Conservation (phyloP, 768 basidiomycete genomes). For the Tulasnella sp. region DNA sequence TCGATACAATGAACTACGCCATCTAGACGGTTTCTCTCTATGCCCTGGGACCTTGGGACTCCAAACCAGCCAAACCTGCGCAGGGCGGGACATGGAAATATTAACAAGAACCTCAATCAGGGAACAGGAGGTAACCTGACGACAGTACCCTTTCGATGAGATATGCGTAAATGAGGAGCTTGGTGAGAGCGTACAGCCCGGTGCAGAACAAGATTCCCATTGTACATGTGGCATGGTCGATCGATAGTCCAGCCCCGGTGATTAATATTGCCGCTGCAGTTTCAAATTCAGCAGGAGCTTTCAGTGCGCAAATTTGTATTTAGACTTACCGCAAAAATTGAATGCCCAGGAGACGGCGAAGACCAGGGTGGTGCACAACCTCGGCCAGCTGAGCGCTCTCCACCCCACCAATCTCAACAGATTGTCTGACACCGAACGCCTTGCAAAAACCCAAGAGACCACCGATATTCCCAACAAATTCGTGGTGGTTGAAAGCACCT, state of each 20-base stretch:
- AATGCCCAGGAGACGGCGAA: conserved; percentile 47
- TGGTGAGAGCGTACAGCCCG: conserved; percentile 38
- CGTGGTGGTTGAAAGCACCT: neutral
- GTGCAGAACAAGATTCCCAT: conserved; percentile 47
- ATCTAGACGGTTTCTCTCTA: conserved; percentile 31
- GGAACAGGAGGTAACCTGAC: no score
- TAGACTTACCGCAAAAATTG: conserved; percentile 40
- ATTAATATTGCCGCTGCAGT: conserved; percentile 43
- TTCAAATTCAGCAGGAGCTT: no score
- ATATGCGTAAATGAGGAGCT: conserved; percentile 49
- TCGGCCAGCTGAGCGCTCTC: conserved; percentile 39
- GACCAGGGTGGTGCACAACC: conserved; percentile 42
- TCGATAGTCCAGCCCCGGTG: conserved; percentile 45
- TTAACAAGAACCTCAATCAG: no score
- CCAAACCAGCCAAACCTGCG: conserved; percentile 32
- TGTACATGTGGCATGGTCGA: conserved; percentile 39
- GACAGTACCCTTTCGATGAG: conserved; percentile 37
- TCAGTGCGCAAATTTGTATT: no score
- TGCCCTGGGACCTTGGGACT: neutral
- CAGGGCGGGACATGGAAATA: no score
- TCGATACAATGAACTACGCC: conserved; percentile 44
- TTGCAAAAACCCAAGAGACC: conserved; percentile 42
- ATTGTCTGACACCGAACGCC: conserved; percentile 38
- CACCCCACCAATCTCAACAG: conserved; percentile 34
- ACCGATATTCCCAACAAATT: conserved; percentile 33